Evolutionary conservation across 2,329 filamentous ascomycete species (phyloP), one percentile per base, ranked within the genome.

Genomic region (Talaromyces sp.): DNA sequence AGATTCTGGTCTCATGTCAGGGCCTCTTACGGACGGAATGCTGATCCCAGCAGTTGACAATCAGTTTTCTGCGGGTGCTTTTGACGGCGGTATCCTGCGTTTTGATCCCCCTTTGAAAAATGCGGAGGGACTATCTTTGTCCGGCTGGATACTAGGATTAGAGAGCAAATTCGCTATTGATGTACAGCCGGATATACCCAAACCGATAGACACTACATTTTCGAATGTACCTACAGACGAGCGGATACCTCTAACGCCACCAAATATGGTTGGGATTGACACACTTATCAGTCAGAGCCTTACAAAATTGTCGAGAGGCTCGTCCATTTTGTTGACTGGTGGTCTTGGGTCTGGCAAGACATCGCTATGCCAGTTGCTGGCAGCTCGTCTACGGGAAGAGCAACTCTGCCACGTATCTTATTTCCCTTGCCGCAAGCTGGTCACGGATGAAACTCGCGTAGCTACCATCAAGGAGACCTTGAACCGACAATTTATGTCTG

Each of bases 311-410:
- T 87, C 89, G 0, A 91, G 96, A 70, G 87, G 91, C 68, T 97
- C 94, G 0, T 98, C 95, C 0, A 91, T 97, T 1, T 82, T 99
- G 27, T 78, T 99, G 50, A 96, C 93, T 0, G 95, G 95, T 45
- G 92, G 91, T 0, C 86, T 97, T 69, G 95, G 95, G 0, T 90
- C 93, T 24, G 95, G 95, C 31, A 99, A 99, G 79, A 93, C 92
- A 2, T 88, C 88, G 0, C 85, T 97, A 33, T 87, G 91, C 3
- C 90, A 91, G 67, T 82, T 92, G 31, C 79, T 98, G 33, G 92
- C 90, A 1, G 87, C 91, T 72, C 85, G 84, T 47, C 81, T 99
- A 62, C 87, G 90, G 27, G 84, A 84, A 62, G 87, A 92, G 54
- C 85, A 87, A 61, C 81, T 97, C 0, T 97, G 91, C 74, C 90